phyloP scores from a whole-genome alignment of 331 rosid genomes.

The Quercus lobata region DNA sequence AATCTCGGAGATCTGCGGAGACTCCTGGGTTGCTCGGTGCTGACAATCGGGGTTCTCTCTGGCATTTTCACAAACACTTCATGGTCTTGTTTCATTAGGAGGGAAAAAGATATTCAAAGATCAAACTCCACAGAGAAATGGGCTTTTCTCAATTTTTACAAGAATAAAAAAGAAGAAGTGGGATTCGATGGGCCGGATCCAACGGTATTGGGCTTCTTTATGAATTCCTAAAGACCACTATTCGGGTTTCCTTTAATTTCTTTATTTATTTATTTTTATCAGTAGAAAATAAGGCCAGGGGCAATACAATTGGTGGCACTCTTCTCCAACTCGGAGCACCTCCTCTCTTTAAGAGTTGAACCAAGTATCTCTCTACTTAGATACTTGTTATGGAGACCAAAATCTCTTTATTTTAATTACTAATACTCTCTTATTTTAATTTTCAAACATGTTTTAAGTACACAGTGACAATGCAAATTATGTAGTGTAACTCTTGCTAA shows the following conservation, averaged over 20 bases:
- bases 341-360: too few relatives aligned
- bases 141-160: background rate
- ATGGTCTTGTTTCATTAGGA: background rate
- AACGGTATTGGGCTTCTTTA: background rate
- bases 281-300: too few relatives aligned
- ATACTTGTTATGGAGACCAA: too few relatives aligned
- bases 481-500: too few relatives aligned
- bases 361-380: too few relatives aligned
- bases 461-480: too few relatives aligned
- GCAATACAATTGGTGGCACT: too few relatives aligned
- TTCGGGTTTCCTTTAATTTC: background rate
- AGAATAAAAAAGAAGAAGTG: background rate
- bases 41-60: slow-evolving; percentile 5
- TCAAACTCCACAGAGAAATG: slow-evolving; percentile 4
- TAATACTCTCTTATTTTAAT: too few relatives aligned
- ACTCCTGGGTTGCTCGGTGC: slow-evolving; percentile 10
- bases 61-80: slow-evolving; percentile 44
- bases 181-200: background rate
- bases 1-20: slow-evolving; percentile 55
- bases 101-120: slow-evolving; percentile 26
- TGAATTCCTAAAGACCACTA: background rate
- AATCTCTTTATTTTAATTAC: too few relatives aligned
- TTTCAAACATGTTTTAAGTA: too few relatives aligned
- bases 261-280: background rate
- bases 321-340: too few relatives aligned